Evolutionary conservation across 208 protist genomes (phyloP).

Genomic region (Acanthamoeba healyi): DNA sequence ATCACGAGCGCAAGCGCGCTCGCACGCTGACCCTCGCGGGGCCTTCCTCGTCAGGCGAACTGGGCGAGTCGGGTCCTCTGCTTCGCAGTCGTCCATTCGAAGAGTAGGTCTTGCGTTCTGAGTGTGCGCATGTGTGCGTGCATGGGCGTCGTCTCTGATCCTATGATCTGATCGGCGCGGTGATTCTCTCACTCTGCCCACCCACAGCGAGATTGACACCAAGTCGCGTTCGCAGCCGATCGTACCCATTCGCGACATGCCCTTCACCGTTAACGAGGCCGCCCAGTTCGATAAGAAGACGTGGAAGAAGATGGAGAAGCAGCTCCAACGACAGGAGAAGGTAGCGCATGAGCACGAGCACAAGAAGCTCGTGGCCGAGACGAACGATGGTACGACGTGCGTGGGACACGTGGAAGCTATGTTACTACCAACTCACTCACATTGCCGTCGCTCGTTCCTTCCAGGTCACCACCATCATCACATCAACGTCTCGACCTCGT

Average conservation of each 20-base stretch:
- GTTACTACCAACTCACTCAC: background rate
- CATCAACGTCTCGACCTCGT: constrained; percentile 64
- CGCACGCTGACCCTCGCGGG: background rate
- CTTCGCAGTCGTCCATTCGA: background rate
- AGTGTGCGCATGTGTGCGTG: too few relatives aligned
- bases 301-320: constrained; percentile 38
- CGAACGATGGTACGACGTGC: background rate
- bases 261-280: background rate
- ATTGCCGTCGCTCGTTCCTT: background rate
- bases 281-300: constrained; percentile 6
- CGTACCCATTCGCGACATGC: background rate
- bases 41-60: background rate
- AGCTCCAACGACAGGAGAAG: background rate
- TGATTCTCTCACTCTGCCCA: background rate
- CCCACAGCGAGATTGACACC: background rate
- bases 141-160: too few relatives aligned
- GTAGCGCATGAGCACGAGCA: constrained; percentile 1
- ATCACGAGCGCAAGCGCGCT: constrained; percentile 5
- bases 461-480: constrained; percentile 61
- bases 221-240: constrained; percentile 40
- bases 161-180: too few relatives aligned
- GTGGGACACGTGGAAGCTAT: too few relatives aligned
- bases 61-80: background rate
- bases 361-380: background rate
- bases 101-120: background rate